A percentile compares a stretch with the other conserved stretches of the same genome.
phyloP scores from a whole-genome alignment of 345 rosid genomes.

The Brassica carinata region DNA sequence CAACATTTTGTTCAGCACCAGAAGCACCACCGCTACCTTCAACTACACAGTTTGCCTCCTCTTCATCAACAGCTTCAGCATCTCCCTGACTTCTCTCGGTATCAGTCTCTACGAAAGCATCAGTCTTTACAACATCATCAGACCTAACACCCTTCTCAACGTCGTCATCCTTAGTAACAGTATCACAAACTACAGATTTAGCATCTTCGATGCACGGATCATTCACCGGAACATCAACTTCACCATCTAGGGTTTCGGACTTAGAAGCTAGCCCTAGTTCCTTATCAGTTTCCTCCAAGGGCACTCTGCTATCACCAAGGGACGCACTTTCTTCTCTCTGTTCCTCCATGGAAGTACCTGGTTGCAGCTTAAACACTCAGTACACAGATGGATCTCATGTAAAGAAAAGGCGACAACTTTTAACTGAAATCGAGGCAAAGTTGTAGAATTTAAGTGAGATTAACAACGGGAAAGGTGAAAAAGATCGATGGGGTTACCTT shows the following conservation, averaged over 20 bases:
- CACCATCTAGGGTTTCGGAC: conserved; percentile 30
- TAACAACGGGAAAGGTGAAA: not conserved
- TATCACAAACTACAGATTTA: not conserved
- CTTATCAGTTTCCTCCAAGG: conserved; percentile 24
- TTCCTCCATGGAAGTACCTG: conserved; percentile 26
- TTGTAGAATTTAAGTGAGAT: conserved; percentile 12
- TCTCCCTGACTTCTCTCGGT: not conserved
- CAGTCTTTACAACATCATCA: conserved; percentile 8
- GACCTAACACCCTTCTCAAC: conserved; percentile 17
- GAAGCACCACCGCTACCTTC: not conserved
- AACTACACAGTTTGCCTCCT: not conserved
- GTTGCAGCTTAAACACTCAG: conserved; percentile 8
- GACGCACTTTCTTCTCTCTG: conserved; percentile 20
- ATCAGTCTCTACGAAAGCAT: not conserved
- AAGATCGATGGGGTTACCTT: conserved; percentile 7
- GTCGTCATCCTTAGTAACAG: not conserved
- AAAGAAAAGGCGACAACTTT: not conserved
- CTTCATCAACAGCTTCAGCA: conserved; percentile 14
- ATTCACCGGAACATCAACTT: not conserved
- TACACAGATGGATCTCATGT: not conserved
- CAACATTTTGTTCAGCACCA: not conserved
- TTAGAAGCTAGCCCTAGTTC: conserved; percentile 13
- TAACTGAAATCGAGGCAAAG: not conserved
- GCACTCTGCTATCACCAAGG: conserved; percentile 14
- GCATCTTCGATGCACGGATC: not conserved